Conservation (phyloP, 345 rosid species). For the Corymbia maculata region DNA sequence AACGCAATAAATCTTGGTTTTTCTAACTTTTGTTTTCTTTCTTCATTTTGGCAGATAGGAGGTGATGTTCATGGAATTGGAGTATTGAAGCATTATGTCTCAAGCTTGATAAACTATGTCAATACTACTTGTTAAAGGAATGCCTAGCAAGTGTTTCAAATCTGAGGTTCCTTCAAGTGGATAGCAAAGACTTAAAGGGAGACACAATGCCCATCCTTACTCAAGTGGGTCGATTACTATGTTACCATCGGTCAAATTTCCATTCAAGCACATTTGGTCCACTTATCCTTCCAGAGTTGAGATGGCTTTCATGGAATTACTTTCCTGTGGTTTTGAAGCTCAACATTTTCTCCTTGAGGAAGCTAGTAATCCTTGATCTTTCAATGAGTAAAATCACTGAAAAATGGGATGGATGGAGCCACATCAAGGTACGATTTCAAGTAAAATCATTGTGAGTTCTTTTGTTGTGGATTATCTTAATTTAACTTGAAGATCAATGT, state of each 20-base stretch:
- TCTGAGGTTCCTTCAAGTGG: neutral
- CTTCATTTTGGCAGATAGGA: neutral
- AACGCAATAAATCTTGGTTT: rapidly evolving
- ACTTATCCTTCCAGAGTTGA: neutral
- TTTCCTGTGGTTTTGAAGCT: neutral
- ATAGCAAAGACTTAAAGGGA: no score
- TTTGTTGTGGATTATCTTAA: neutral
- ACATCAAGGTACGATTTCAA: neutral
- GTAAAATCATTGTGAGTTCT: neutral
- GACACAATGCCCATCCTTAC: no score
- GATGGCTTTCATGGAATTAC: neutral
- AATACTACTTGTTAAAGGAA: neutral
- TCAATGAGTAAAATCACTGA: neutral
- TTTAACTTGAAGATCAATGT: neutral
- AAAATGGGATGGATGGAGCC: neutral
- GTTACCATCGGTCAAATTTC: no score
- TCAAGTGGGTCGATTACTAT: no score
- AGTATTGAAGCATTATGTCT: neutral
- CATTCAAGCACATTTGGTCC: no score
- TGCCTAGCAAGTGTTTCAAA: neutral
- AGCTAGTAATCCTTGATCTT: neutral
- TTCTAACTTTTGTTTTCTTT: neutral
- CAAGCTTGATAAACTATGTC: neutral
- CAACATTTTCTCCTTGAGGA: neutral
- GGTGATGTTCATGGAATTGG: neutral